Conservation (phyloP, 805 yeast genomes). For the Saccharomyces mikatae region DNA sequence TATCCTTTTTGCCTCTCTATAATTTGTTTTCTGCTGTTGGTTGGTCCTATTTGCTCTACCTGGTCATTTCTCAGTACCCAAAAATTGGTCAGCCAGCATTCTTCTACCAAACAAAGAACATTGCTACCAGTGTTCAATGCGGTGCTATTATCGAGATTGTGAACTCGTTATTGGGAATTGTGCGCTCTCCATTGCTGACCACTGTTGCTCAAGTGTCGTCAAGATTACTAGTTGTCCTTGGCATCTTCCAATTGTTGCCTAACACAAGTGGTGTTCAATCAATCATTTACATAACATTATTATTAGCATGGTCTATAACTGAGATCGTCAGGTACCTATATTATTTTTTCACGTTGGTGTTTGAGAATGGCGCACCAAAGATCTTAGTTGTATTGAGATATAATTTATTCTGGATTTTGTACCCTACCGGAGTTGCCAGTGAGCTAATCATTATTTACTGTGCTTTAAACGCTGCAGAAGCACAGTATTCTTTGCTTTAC, state of each 20-base stretch:
- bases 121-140: constrained; percentile 64
- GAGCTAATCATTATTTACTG: constrained; percentile 65
- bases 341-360: constrained; percentile 37
- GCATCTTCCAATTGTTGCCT: constrained; percentile 72
- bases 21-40: constrained; percentile 46
- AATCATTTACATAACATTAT: constrained; percentile 58
- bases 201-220: constrained; percentile 84
- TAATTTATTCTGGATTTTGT: constrained; percentile 70
- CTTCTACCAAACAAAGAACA: constrained; percentile 48
- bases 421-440: constrained; percentile 88
- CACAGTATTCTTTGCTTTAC: constrained; percentile 41
- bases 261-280: constrained; percentile 42
- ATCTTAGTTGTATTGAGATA: constrained; percentile 71
- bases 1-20: constrained; percentile 36
- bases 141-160: constrained; percentile 73
- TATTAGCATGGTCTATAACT: constrained; percentile 87
- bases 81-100: constrained; percentile 57
- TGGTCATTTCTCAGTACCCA: constrained; percentile 35
- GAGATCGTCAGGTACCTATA: constrained; percentile 84
- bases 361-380: constrained; percentile 43
- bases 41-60: constrained; percentile 45
- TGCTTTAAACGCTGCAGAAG: constrained; percentile 63
- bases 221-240: constrained; percentile 72
- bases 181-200: constrained; percentile 76
- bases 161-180: constrained; percentile 72